A percentile compares a stretch with the other conserved stretches of the same genome.
phyloP scores from a whole-genome alignment of 2,329 filamentous ascomycete species.

The Epichloe scottii region DNA sequence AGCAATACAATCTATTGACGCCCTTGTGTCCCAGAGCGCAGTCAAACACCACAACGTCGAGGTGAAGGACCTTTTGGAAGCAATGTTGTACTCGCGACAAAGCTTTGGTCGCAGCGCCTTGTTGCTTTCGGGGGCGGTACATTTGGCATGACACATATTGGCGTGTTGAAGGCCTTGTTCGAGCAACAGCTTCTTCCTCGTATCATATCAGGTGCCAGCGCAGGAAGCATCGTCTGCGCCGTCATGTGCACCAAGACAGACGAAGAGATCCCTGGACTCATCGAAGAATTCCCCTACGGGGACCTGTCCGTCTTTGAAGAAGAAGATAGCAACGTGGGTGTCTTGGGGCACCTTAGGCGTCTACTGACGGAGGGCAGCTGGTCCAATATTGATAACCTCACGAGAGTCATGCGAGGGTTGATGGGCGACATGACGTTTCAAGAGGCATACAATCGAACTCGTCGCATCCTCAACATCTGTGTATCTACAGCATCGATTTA shows the following conservation, averaged over 20 bases:
- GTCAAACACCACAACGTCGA: conserved; percentile 39
- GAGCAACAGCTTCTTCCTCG: conserved; percentile 64
- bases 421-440: conserved; percentile 89
- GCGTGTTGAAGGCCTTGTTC: conserved; percentile 71
- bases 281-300: conserved; percentile 64
- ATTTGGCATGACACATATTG: conserved; percentile 86
- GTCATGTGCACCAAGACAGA: conserved; percentile 69
- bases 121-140: conserved; percentile 72
- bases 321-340: conserved; percentile 41
- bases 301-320: conserved; percentile 71
- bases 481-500: conserved; percentile 82
- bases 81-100: conserved; percentile 59
- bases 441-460: conserved; percentile 89
- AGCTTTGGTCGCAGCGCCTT: conserved; percentile 78
- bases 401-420: conserved; percentile 65
- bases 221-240: conserved; percentile 74
- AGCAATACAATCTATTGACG: conserved; percentile 59
- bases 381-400: conserved; percentile 74
- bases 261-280: conserved; percentile 58
- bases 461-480: conserved; percentile 84
- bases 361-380: conserved; percentile 72
- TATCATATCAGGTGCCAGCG: conserved; percentile 79
- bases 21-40: conserved; percentile 51
- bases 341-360: conserved; percentile 57
- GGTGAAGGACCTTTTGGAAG: conserved; percentile 49